Evolutionary conservation across 2,329 filamentous ascomycete genomes (phyloP).

Genomic region (Ophiostoma montium): DNA sequence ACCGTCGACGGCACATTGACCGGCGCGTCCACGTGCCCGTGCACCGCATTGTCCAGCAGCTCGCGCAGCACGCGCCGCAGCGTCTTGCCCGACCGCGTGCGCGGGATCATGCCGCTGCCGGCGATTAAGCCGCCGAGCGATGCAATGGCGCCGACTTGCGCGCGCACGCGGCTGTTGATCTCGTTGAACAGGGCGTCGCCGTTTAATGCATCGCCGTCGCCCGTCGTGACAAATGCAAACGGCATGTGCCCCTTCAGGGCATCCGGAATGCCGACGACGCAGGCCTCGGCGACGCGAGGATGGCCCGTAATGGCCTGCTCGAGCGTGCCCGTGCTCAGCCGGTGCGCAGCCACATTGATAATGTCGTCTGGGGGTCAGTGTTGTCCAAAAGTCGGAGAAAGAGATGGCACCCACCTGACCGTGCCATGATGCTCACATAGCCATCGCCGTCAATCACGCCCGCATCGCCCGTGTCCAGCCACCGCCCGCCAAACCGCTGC

Average conservation of each 20-base stretch:
- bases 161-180: conserved; percentile 58
- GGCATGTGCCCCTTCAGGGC: conserved; percentile 78
- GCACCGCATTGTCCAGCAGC: conserved; percentile 67
- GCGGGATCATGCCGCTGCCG: conserved; percentile 75
- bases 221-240: conserved; percentile 70
- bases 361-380: conserved; percentile 52
- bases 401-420: conserved; percentile 18
- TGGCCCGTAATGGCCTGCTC: conserved; percentile 84
- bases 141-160: conserved; percentile 78
- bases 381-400: neutral
- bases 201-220: conserved; percentile 14
- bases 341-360: conserved; percentile 89
- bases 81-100: conserved; percentile 87
- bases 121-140: conserved; percentile 75
- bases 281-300: conserved; percentile 65
- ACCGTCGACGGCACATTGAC: conserved; percentile 72
- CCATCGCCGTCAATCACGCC: conserved; percentile 69
- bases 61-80: conserved; percentile 68
- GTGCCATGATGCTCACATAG: conserved; percentile 50
- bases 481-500: conserved; percentile 64
- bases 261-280: conserved; percentile 77
- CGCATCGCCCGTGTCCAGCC: conserved; percentile 85
- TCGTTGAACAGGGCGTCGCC: conserved; percentile 31
- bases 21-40: conserved; percentile 56
- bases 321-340: conserved; percentile 76